Percentiles rank a stretch among this genome's conserved stretches.
Evolutionary conservation across 2,329 filamentous ascomycete genomes (phyloP).

Genomic region (Aspergillus novofumigatus): DNA sequence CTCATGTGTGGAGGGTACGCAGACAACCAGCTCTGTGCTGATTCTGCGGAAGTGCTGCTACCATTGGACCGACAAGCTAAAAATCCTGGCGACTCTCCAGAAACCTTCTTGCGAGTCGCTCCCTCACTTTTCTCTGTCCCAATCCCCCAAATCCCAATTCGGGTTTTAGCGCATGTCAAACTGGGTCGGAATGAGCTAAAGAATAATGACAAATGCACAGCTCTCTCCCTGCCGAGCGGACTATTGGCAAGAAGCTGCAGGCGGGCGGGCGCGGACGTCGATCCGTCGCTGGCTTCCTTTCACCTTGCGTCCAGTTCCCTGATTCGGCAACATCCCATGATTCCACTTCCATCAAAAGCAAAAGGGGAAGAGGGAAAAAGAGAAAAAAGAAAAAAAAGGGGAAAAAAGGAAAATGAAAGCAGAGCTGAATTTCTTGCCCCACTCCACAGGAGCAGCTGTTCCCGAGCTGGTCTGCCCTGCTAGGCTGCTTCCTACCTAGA

Average conservation of each 20-base stretch:
- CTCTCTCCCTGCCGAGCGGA: constrained; percentile 27
- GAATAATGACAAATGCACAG: background rate
- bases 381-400: constrained; percentile 1
- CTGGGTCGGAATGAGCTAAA: constrained; percentile 21
- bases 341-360: background rate
- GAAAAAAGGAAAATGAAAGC: background rate
- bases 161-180: constrained; percentile 22
- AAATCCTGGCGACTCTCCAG: constrained; percentile 8
- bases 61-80: constrained; percentile 10
- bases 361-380: background rate
- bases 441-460: constrained; percentile 1
- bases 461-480: background rate
- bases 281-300: constrained; percentile 29
- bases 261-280: constrained; percentile 31
- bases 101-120: background rate
- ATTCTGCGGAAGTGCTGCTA: background rate
- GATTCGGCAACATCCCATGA: constrained; percentile 22
- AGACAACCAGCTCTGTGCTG: background rate
- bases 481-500: background rate
- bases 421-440: background rate
- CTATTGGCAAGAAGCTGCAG: constrained; percentile 36
- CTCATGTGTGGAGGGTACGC: constrained; percentile 2
- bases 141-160: constrained; percentile 1
- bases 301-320: constrained; percentile 27
- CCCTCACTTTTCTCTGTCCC: background rate